A percentile compares a stretch with the other conserved stretches of the same genome.
Evolutionary conservation across 306 rosid species (phyloP).

Genomic region (Myrica gale): DNA sequence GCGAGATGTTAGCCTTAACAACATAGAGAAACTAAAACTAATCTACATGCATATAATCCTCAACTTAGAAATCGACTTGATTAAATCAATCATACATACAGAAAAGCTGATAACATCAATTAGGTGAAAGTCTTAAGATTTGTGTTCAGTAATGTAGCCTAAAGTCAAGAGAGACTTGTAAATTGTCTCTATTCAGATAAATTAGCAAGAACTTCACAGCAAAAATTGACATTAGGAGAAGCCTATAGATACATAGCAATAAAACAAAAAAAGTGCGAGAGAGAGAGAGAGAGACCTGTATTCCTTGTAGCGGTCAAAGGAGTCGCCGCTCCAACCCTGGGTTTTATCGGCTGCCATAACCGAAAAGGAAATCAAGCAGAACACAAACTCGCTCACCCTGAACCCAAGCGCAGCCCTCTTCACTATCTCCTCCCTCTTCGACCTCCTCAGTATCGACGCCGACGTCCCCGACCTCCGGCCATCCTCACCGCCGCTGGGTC

Average conservation of each 20-base stretch:
- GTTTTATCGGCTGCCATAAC: conserved; percentile 98
- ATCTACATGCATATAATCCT: too few relatives aligned
- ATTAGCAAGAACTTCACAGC: background rate
- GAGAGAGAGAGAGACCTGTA: conserved; percentile 56
- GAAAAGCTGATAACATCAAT: background rate
- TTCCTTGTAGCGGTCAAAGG: conserved; percentile 94
- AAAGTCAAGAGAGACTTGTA: background rate
- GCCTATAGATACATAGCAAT: too few relatives aligned
- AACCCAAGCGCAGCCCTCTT: conserved; percentile 76
- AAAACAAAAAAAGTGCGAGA: background rate
- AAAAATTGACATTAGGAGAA: background rate
- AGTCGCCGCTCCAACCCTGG: conserved; percentile 98
- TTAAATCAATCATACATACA: background rate
- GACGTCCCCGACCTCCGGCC: conserved; percentile 36
- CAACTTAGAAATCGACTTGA: background rate
- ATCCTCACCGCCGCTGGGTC: conserved; percentile 29
- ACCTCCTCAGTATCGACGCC: conserved; percentile 16
- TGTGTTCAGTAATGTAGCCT: background rate
- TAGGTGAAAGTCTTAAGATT: background rate
- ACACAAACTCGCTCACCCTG: conserved; percentile 65
- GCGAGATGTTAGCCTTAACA: background rate
- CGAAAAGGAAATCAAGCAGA: conserved; percentile 87
- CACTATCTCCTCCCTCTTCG: conserved; percentile 43
- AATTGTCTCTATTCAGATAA: background rate
- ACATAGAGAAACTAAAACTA: background rate